Percentiles rank a stretch among this genome's conserved stretches.
Evolutionary conservation across 2,329 filamentous ascomycete genomes (phyloP).

Genomic region (Pseudogymnoascus sp.): DNA sequence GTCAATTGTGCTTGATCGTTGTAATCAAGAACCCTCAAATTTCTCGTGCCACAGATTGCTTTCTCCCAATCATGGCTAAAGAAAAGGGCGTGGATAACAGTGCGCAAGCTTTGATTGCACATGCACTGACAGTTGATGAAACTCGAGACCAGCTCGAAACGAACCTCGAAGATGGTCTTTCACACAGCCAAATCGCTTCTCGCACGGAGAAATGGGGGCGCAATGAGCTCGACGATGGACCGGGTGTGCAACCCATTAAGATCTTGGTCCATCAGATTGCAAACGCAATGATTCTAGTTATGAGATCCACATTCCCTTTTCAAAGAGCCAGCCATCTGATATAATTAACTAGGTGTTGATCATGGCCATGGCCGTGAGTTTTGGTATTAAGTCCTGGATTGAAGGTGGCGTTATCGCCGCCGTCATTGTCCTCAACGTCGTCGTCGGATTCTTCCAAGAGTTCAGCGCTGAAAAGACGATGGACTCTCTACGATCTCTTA

Average conservation of each 20-base stretch:
- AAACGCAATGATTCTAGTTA: constrained; percentile 60
- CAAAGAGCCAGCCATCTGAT: constrained; percentile 19
- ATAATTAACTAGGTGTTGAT: constrained; percentile 37
- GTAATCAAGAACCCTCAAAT: not conserved
- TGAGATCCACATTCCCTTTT: constrained; percentile 2
- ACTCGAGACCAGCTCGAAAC: constrained; percentile 47
- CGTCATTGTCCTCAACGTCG: constrained; percentile 49
- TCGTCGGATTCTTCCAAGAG: constrained; percentile 48
- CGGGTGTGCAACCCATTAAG: constrained; percentile 51
- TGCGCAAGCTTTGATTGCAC: constrained; percentile 30
- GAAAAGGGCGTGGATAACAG: not conserved
- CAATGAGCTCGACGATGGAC: constrained; percentile 54
- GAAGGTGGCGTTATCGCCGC: constrained; percentile 50
- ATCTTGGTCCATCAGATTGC: constrained; percentile 58
- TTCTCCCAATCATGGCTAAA: not conserved
- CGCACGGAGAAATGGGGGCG: constrained; percentile 49
- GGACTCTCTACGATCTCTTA: constrained; percentile 40
- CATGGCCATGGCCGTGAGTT: constrained; percentile 48
- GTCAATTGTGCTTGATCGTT: not conserved
- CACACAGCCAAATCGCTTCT: constrained; percentile 41
- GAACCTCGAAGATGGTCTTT: constrained; percentile 49
- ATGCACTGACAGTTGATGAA: constrained; percentile 46
- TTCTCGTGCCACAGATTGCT: not conserved
- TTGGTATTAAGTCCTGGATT: constrained; percentile 50
- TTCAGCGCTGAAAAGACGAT: constrained; percentile 46